These are phyloP conservation scores for Diaporthe vaccinii DNA, from an alignment of 2,329 filamentous ascomycete species.

Conservation along the genomic window DNA sequence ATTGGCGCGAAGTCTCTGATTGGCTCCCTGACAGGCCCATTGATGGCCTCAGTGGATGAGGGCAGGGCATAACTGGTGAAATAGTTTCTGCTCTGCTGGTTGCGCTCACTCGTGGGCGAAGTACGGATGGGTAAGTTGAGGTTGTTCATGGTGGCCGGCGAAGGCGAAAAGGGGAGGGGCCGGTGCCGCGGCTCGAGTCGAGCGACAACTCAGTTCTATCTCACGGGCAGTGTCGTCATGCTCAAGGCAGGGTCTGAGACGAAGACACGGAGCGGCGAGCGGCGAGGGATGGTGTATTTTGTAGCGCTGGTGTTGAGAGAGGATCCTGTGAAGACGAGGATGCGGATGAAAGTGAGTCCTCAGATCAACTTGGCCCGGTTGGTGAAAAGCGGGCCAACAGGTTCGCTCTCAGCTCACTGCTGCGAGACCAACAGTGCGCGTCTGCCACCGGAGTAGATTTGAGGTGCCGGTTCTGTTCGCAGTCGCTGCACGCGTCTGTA, in stretches of 20 bases:
- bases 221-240: slow-evolving; percentile 32
- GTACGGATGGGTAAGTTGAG: slow-evolving; percentile 66
- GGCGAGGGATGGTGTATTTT: not conserved
- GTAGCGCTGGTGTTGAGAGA: not conserved
- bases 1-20: slow-evolving; percentile 64
- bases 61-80: slow-evolving; percentile 68
- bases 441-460: not conserved
- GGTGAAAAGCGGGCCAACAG: slow-evolving; percentile 24
- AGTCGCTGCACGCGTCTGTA: not conserved
- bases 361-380: slow-evolving; percentile 10
- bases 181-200: slow-evolving; percentile 26
- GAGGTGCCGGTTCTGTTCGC: not conserved
- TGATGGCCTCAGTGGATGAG: slow-evolving; percentile 73
- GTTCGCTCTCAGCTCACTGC: not conserved
- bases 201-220: slow-evolving; percentile 29
- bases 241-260: not conserved
- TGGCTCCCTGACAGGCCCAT: slow-evolving; percentile 71
- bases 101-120: slow-evolving; percentile 58
- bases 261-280: not conserved
- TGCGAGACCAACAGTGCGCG: not conserved
- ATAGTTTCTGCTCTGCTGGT: slow-evolving; percentile 69
- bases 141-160: slow-evolving; percentile 56
- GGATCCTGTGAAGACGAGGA: not conserved
- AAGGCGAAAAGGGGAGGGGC: slow-evolving; percentile 43
- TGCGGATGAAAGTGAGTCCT: not conserved